Conservation (phyloP, 176 grass and related monocot species). For the Saccharum officinarum region DNA sequence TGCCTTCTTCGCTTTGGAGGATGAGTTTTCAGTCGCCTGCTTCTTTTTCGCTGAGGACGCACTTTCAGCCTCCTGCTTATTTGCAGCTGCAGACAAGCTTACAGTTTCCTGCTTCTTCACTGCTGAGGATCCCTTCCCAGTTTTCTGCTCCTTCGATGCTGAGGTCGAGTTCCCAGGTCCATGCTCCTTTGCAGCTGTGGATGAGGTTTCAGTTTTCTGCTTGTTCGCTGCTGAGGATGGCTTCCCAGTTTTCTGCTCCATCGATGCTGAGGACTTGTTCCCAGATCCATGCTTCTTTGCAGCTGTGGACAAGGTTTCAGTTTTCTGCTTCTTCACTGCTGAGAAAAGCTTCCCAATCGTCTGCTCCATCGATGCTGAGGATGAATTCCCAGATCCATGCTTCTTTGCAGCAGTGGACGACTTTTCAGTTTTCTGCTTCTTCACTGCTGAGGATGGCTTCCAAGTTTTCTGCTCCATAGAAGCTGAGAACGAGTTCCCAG, state of each 20-base stretch:
- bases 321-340: no score
- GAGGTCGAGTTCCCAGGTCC: neutral
- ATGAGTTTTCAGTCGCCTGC: neutral
- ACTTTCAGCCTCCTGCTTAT: neutral
- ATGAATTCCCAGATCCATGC: neutral
- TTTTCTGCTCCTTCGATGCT: neutral
- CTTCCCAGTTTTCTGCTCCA: neutral
- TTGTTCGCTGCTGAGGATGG: neutral
- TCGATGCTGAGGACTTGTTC: neutral
- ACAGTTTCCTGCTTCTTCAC: slow-evolving; percentile 1
- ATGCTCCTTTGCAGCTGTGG: neutral
- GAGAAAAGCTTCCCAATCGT: no score
- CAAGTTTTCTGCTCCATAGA: neutral
- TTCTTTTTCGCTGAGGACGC: neutral
- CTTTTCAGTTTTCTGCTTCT: neutral
- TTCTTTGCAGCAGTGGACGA: neutral
- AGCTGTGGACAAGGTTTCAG: no score
- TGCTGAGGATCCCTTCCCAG: neutral
- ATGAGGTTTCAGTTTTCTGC: neutral
- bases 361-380: neutral
- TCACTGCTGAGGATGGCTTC: slow-evolving; percentile 13
- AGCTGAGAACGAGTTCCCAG: neutral
- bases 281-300: no score
- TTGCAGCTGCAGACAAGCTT: neutral
- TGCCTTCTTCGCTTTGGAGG: neutral